phyloP scores from a whole-genome alignment of 2,329 filamentous ascomycete genomes.

The Xylaria digitata region DNA sequence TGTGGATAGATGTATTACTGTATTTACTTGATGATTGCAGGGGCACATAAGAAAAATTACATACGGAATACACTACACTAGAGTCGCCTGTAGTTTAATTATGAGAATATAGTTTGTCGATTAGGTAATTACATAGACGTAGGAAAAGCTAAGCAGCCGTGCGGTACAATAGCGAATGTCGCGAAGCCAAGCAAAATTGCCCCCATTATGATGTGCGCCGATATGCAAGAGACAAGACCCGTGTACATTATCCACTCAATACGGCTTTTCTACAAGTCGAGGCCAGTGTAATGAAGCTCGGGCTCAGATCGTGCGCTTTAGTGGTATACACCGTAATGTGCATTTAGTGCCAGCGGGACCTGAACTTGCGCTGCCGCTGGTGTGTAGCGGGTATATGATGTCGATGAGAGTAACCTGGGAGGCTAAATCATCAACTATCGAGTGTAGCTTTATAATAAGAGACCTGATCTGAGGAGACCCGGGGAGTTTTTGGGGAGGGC shows the following conservation, averaged over 20 bases:
- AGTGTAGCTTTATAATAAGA: background rate
- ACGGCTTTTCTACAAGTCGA: constrained; percentile 13
- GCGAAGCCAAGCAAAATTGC: background rate
- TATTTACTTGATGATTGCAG: background rate
- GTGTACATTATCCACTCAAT: background rate
- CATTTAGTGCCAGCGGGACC: background rate
- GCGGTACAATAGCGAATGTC: background rate
- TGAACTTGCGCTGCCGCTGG: background rate
- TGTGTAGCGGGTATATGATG: constrained; percentile 7
- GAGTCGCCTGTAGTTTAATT: background rate
- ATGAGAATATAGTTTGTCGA: background rate
- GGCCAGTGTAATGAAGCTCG: background rate
- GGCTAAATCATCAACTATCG: background rate
- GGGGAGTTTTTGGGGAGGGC: too few species aligned
- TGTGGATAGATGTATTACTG: too few species aligned
- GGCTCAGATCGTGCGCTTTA: background rate
- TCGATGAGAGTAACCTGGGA: background rate
- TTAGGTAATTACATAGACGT: too few species aligned
- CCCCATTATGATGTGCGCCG: background rate
- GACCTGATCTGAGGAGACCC: background rate
- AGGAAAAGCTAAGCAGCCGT: background rate
- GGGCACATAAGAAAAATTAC: background rate
- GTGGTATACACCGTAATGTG: constrained; percentile 10
- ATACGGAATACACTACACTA: too few species aligned
- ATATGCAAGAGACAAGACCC: background rate